phyloP scores from a whole-genome alignment of 192 early-diverging fungal species.

The Backusella tuberculispora region DNA sequence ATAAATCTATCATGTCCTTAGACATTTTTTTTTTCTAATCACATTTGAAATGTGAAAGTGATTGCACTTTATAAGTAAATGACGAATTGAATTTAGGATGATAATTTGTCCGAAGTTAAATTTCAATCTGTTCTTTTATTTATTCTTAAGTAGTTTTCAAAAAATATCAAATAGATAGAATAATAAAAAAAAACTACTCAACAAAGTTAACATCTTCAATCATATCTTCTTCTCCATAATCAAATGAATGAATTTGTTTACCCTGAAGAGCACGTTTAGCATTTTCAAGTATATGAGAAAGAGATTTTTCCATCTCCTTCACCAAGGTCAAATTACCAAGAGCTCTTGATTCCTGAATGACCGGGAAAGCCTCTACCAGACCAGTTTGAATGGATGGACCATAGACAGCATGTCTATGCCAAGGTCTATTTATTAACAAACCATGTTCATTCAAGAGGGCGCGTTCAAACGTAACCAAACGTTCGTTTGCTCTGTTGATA shows the following conservation, averaged over 20 bases:
- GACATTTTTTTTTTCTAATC: too few species aligned
- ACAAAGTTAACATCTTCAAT: background rate
- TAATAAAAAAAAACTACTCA: background rate
- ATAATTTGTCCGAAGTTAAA: too few species aligned
- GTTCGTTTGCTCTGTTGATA: conserved; percentile 47
- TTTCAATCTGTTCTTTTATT: too few species aligned
- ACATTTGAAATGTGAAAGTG: too few species aligned
- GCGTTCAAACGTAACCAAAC: conserved; percentile 50
- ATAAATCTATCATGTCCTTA: too few species aligned
- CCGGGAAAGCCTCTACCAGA: background rate
- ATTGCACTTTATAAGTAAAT: too few species aligned
- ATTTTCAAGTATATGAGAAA: background rate
- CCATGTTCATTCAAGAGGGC: conserved; percentile 58
- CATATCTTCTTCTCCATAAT: background rate
- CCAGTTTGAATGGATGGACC: conserved; percentile 39
- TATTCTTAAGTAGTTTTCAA: too few species aligned
- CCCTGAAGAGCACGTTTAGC: background rate
- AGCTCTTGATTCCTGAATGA: background rate
- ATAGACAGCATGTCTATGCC: conserved; percentile 62
- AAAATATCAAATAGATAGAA: background rate
- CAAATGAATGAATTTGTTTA: background rate
- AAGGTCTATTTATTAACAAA: conserved; percentile 42
- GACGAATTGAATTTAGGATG: too few species aligned
- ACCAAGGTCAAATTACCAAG: background rate
- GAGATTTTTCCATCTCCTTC: background rate